Evolutionary conservation across 1,139 yeast genomes (phyloP), one percentile per base, ranked within the genome.

Genomic region (Saccharomycopsis hybrid): DNA sequence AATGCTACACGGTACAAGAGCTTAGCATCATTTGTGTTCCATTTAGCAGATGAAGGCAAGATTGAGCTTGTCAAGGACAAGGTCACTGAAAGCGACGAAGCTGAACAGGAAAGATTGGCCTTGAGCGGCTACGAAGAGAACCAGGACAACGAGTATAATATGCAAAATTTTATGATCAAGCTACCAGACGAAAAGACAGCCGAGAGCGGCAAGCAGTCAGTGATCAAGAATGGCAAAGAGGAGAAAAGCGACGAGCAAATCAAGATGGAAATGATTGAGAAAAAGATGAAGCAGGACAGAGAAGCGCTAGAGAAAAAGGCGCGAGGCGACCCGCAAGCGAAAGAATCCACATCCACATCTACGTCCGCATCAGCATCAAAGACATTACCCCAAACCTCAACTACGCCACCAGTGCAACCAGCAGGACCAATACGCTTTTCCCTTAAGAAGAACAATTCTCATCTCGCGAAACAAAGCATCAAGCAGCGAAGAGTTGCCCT

Each of bases 1-100:
- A 89, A 88, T 62, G 82, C 97, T 2, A 92, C 98, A 1, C 72
- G 73, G 55, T 92, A 95, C 90, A 64, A 74, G 2, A 77, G 85
- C 3, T 66, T 94, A 41, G 76, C 92, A 0, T 76, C 78, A 48
- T 86, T 90, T 62, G 74, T 88, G n/a, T 75, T 78, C 55, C 69
- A 78, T 58, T 65, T 92, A 56, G 85, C 82, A 1, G 70, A 73
- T 28, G 67, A 71, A 29, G 87, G 89, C 1, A 65, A 74, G n/a
- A 77, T 85, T 7, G 65, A 71, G 38, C 82, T 85, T 1, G 57
- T 57, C 54, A 39, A 56, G 56, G 51, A 41, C 33, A n/a, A n/a
- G n/a, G n/a, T n/a, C n/a, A n/a, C n/a, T n/a, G 48, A 37, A 4
- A 27, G 18, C 5, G 92, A 89, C 65, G n/a, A n/a, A n/a, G n/a